phyloP scores from a whole-genome alignment of 1,139 yeast genomes.

The Geotrichum bryndzae region DNA sequence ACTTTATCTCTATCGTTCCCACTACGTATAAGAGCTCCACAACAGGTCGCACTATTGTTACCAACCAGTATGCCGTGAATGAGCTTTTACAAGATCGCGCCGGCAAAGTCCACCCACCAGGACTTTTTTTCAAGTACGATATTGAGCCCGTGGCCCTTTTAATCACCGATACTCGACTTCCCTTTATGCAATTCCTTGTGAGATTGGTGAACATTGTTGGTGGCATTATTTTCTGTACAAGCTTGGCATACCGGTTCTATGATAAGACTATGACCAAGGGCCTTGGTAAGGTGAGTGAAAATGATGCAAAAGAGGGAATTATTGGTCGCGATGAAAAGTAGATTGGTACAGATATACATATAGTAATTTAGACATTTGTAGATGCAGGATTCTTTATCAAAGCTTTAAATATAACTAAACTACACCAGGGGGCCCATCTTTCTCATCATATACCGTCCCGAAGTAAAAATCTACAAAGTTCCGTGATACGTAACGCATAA shows the following conservation, averaged over 20 bases:
- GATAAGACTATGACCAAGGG: constrained; percentile 33
- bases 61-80: constrained; percentile 82
- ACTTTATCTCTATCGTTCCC: constrained; percentile 77
- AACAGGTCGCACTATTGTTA: constrained; percentile 64
- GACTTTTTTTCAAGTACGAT: constrained; percentile 76
- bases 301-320: constrained; percentile 15
- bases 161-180: constrained; percentile 63
- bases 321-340: constrained; percentile 11
- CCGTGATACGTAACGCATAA: too few relatives aligned
- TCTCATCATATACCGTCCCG: too few relatives aligned
- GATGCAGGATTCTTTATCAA: too few relatives aligned
- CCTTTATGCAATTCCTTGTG: constrained; percentile 72
- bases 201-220: constrained; percentile 77
- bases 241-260: constrained; percentile 34
- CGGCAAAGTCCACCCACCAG: constrained; percentile 45
- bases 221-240: constrained; percentile 52
- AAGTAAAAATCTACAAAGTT: too few relatives aligned
- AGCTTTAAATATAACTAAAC: too few relatives aligned
- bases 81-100: constrained; percentile 39
- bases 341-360: too few relatives aligned
- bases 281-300: constrained; percentile 9
- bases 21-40: constrained; percentile 56
- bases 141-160: constrained; percentile 79
- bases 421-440: too few relatives aligned
- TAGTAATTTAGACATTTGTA: too few relatives aligned